Conservation (phyloP, 305 asterid genomes). For the Ajuga reptans region DNA sequence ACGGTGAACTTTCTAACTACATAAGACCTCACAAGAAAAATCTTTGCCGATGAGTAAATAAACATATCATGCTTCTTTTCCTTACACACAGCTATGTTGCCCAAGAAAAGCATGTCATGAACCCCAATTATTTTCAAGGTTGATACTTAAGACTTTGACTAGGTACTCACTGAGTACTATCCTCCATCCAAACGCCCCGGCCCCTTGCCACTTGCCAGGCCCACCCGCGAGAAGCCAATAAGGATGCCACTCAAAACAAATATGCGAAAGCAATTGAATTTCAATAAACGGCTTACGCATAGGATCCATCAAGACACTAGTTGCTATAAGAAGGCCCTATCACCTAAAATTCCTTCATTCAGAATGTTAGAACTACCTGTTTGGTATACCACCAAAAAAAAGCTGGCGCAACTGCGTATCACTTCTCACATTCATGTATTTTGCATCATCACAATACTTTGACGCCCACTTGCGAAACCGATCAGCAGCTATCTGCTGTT, state of each 20-base stretch:
- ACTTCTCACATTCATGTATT: constrained; percentile 88
- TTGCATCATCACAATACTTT: constrained; percentile 71
- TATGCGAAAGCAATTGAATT: not conserved
- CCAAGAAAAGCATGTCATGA: not conserved
- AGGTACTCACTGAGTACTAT: not conserved
- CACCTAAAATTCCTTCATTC: not conserved
- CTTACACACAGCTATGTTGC: not conserved
- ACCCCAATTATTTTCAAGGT: no score
- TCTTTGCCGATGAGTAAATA: not conserved
- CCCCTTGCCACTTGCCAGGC: no score
- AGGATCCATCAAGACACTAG: not conserved
- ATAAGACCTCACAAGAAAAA: not conserved
- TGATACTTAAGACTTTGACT: not conserved
- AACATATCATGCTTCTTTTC: not conserved
- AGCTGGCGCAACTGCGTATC: constrained; percentile 85
- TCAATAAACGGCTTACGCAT: not conserved
- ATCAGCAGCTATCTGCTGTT: constrained; percentile 76
- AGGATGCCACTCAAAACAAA: not conserved
- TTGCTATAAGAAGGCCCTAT: not conserved
- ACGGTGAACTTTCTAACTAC: not conserved
- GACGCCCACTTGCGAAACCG: constrained; percentile 94
- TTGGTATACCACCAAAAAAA: constrained; percentile 82
- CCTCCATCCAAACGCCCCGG: not conserved
- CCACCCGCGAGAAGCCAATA: not conserved
- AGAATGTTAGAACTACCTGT: constrained; percentile 42